Base-by-base conservation (phyloP, 208 protist genomes). In the Leptomonas pyrrhocoris region DNA sequence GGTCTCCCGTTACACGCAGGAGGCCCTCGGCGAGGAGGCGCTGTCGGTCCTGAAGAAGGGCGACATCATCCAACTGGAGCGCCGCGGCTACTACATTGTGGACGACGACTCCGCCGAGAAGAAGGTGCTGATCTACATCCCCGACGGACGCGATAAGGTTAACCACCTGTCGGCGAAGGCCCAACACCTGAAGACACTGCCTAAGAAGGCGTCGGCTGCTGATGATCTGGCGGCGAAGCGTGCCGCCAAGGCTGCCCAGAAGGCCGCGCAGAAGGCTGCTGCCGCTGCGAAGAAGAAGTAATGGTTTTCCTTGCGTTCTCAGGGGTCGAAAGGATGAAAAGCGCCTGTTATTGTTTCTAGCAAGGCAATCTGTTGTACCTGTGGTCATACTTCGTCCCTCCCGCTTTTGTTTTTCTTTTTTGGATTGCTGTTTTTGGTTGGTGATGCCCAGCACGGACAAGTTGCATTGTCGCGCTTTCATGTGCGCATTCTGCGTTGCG, bases 11-110 rank as follows among this genome's bases (percentile, higher is more conserved):
- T 87, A 85, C 70, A 77, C 86, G 28, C 84, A 94, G 62, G 74
- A 88, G 43, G 84, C 80, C 0, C 59, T 98, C 38, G 96, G 91
- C 38, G 96, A 98, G 68, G 87, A 92, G 69, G 95, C 95, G 36
- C 57, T 98, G 42, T 80, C 67, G 30, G 36, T 60, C 23, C 57
- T 99, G 21, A 91, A 98, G 77, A 88, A 93, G 57, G 93, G 96
- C 55, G 92, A 99, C 58, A 91, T 91, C 43, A 74, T 99, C 27
- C 99, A 99, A 84, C 74, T 99, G 25, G 96, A 99, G 82, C 90
- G 99, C 66, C 88, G 94, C 27, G 98, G 98, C 71, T 99, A 98
- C 87, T 99, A 98, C 87, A 99, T 99, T 77, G 88, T 95, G 43
- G 98, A 99, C 75, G 59, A 78, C 31, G 78, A 85, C 25, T 67